Base-by-base conservation (phyloP, 768 basidiomycete genomes). In the Leccinum subgranulosum region DNA sequence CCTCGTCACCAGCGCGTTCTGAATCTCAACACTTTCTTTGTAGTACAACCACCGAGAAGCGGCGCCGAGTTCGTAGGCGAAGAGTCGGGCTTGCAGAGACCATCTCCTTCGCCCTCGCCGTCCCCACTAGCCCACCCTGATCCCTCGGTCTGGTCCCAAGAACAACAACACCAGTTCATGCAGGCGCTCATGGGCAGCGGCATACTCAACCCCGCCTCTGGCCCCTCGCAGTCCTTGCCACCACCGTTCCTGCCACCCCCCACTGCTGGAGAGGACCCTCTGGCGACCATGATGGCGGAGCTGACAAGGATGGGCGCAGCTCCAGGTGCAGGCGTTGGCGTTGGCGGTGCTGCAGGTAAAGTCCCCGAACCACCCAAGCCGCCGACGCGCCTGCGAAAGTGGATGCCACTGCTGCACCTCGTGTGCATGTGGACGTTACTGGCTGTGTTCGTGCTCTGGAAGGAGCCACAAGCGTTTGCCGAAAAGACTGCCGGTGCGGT, bases 131-230 rank as follows among this genome's bases (percentile, higher is more conserved):
- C 61, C n/a, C 57, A 65, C 57, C 73, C 79, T 4, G 84, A 85
- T 64, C 80, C 84, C 0, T 79, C 84, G 4, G 79, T 79, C 12
- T 89, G 86, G 88, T 81, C 83, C 9, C 74, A 81, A 46, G 85
- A 90, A 57, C 85, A 89, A 58, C 87, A 89, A 64, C 76, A 76
- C 54, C 84, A 86, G 61, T 79, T 90, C 60, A 75, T 90, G 73
- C 81, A 82, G 57, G 86, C 88, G 2, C 75, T 92, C 29, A 79
- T 89, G 75, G 68, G 66, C 34, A 34, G 34, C 19, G 61, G 63
- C 1, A 69, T 71, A 0, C 63, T 74, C 51, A 70, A 76, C 59
- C 63, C 76, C 1, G 19, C 73, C n/a, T 51, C 61, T 14, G 21
- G 50, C 8, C 68, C 51, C 28, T 48, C 64, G 8, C 66, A 59